These are phyloP conservation scores for Camellia japonica DNA, from an alignment of 148 eudicot genomes.

Conservation along the genomic window DNA sequence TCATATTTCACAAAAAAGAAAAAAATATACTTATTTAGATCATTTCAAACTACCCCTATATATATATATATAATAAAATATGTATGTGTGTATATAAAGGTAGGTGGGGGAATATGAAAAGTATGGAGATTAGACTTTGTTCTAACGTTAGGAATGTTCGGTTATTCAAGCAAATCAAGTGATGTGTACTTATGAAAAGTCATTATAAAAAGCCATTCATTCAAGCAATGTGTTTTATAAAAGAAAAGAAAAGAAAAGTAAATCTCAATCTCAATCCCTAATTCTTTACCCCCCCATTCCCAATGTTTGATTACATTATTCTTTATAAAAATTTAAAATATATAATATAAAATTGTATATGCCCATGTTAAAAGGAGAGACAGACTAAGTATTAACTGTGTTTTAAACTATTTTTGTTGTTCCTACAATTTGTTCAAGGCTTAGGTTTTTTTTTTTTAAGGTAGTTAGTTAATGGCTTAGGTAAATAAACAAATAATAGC, in stretches of 20 bases:
- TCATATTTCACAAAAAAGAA: too few species aligned
- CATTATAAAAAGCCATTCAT: constrained; percentile 20
- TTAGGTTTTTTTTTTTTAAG: background rate
- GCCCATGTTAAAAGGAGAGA: background rate
- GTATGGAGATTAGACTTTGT: constrained; percentile 27
- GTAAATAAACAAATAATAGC: background rate
- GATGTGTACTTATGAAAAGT: constrained; percentile 3
- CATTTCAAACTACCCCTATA: too few species aligned
- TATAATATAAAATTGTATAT: too few species aligned
- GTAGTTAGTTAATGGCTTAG: background rate
- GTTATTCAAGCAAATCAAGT: background rate
- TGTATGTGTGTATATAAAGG: background rate
- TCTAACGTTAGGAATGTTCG: constrained; percentile 33
- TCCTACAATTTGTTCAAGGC: background rate
- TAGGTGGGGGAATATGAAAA: background rate
- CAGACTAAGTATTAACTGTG: background rate
- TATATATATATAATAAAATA: background rate
- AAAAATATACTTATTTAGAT: too few species aligned
- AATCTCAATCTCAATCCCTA: constrained; percentile 12
- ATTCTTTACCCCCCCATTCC: constrained; percentile 21
- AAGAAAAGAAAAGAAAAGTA: constrained; percentile 9
- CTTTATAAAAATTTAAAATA: constrained; percentile 2
- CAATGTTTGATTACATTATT: constrained; percentile 14
- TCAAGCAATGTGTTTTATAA: constrained; percentile 7
- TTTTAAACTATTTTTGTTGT: background rate